Base-by-base conservation (phyloP, 176 grass and related monocot genomes). In the Phragmites australis region DNA sequence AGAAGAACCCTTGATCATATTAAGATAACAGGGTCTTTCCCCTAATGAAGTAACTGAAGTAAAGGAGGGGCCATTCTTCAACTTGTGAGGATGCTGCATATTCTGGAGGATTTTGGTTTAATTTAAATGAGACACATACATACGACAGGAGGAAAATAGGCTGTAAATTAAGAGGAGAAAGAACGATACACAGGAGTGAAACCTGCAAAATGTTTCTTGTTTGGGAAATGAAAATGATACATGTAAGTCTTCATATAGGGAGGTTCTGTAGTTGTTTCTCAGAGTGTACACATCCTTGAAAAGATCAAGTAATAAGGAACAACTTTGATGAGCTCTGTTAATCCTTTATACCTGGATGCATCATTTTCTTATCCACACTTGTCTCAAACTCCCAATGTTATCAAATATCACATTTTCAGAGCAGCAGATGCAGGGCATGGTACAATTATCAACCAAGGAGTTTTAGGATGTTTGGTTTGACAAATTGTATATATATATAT, bases 1-100 rank as follows among this genome's bases (percentile, higher is more conserved):
- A 89, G 81, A 83, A 75, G 83, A 6, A 97, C 94, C 23, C 88
- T 93, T 14, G 88, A 87, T 39, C 94, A 97, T 70, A 93, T 97
- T 6, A 93, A 77, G 73, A 9, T 91, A 16, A 91, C 91, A 57
- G 78, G 91, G 63, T 79, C 48, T 5, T 93, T 97, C 68, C 91
- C 91, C 52, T 90, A 82, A 30, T 94, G 79, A 86, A 65, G 58
- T 45, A 40, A 57, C 66, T 29, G 10, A 32, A 69, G 22, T 70
- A 53, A 8, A 69, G n/a, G 10, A 81, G 37, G 39, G n/a, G 3
- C 0, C 52, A 45, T 60, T 79, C 12, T 29, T 68, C 31, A 0
- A 26, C 23, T 44, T 81, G 62, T 60, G 42, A 63, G 64, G 26
- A 63, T 17, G 37, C 43, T 81, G 53, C 62, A 80, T 43, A 80